Base-by-base conservation (phyloP, 371 early-diverging fungal species). In the Circinella umbellata region DNA sequence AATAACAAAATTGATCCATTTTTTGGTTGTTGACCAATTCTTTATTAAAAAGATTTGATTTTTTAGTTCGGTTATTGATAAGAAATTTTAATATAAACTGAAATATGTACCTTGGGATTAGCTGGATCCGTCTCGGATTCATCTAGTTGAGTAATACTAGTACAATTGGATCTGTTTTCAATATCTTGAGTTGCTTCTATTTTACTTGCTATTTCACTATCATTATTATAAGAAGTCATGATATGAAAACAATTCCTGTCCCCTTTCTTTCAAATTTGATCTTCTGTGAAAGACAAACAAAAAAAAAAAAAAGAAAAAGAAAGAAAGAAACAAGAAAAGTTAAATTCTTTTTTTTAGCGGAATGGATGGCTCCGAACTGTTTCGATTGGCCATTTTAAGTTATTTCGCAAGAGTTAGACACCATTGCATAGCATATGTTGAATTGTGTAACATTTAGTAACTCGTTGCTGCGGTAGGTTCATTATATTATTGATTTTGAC, bases 21-120 rank as follows among this genome's bases (percentile, higher is more conserved):
- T 78, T 54, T 75, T 76, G 6, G 61, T 27, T n/a, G 64, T 67
- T 11, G 77, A 17, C 81, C 81, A 81, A 42, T 79, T 73, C 81
- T 81, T 27, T 9, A n/a, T 27, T 27, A 27, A 27, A 27, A 27
- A 27, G 2, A 27, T 27, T 27, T 27, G 27, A 27, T 27, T 27
- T 27, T n/a, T n/a, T n/a, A n/a, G n/a, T n/a, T n/a, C n/a, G n/a
- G n/a, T n/a, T n/a, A n/a, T n/a, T n/a, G n/a, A n/a, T n/a, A n/a
- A n/a, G n/a, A n/a, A n/a, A n/a, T n/a, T n/a, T n/a, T n/a, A n/a
- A n/a, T n/a, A n/a, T n/a, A n/a, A n/a, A n/a, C n/a, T n/a, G n/a
- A n/a, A n/a, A n/a, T n/a, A n/a, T n/a, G n/a, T 57, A 57, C 57
- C 57, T 57, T 57, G 1, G 57, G 57, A 57, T 57, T 57, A 34